Evolutionary conservation across 2,329 filamentous ascomycete species (phyloP).

Genomic region (Aspergillus hiratsukae): DNA sequence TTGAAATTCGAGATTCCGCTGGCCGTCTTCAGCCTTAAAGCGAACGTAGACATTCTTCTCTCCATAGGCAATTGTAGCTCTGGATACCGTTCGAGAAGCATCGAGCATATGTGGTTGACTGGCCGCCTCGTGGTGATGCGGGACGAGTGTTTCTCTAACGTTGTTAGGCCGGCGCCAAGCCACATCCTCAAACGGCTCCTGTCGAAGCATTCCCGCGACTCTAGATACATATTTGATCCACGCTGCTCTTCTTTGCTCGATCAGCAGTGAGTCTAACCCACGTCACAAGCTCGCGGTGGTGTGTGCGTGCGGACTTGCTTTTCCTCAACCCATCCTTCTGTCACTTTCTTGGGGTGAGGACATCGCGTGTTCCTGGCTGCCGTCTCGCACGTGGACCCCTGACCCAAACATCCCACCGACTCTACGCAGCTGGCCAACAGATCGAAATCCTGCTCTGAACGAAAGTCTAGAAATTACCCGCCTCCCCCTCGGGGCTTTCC

Average conservation of each 20-base stretch:
- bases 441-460: slow-evolving; percentile 9
- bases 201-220: slow-evolving; percentile 7
- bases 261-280: neutral
- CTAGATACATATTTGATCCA: neutral
- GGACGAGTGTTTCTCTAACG: slow-evolving; percentile 5
- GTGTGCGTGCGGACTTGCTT: neutral
- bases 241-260: neutral
- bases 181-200: slow-evolving; percentile 10
- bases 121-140: slow-evolving; percentile 2
- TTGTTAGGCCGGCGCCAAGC: slow-evolving; percentile 14
- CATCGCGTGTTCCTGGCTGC: slow-evolving; percentile 6
- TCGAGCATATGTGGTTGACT: neutral
- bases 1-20: neutral
- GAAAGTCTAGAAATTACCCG: slow-evolving; percentile 7
- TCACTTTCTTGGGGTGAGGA: neutral
- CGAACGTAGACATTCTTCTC: slow-evolving; percentile 3
- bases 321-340: slow-evolving; percentile 2
- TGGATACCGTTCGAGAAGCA: neutral
- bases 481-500: slow-evolving; percentile 23
- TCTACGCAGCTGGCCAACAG: slow-evolving; percentile 5
- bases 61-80: slow-evolving; percentile 1
- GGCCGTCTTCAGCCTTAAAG: neutral
- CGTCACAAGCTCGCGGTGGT: neutral
- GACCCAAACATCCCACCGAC: slow-evolving; percentile 20
- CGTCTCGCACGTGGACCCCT: slow-evolving; percentile 25